A percentile compares a stretch with the other conserved stretches of the same genome.
phyloP scores from a whole-genome alignment of 768 basidiomycete species.

The Auriscalpium microsporum region DNA sequence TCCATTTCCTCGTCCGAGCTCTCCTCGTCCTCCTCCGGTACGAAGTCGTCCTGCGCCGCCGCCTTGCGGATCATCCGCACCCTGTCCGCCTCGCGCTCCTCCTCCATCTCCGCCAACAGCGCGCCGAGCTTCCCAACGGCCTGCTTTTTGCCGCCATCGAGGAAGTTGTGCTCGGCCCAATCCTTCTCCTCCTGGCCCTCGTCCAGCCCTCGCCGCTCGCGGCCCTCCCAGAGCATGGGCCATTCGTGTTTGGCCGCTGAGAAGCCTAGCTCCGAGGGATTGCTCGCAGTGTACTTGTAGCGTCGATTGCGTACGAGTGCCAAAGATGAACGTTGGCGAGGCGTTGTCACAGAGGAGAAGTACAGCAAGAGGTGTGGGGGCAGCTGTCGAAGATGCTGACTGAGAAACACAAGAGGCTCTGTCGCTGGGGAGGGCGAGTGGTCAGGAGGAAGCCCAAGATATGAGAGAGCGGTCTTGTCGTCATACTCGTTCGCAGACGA shows the following conservation, averaged over 20 bases:
- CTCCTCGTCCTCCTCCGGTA: slow-evolving; percentile 60
- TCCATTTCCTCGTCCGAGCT: slow-evolving; percentile 38
- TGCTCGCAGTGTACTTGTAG: slow-evolving; percentile 47
- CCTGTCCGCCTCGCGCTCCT: slow-evolving; percentile 65
- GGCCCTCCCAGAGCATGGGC: slow-evolving; percentile 62
- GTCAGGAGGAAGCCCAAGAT: slow-evolving; percentile 49
- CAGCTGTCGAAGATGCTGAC: slow-evolving; percentile 46
- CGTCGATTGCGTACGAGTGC: slow-evolving; percentile 66
- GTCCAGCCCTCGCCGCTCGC: slow-evolving; percentile 37
- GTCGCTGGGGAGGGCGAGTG: slow-evolving; percentile 52
- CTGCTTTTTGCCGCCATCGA: slow-evolving; percentile 41
- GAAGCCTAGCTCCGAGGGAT: slow-evolving; percentile 50
- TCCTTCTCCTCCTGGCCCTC: slow-evolving; percentile 57
- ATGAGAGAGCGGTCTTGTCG: slow-evolving; percentile 28
- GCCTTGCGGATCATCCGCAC: slow-evolving; percentile 38
- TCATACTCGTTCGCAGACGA: slow-evolving; percentile 7
- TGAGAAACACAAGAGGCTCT: slow-evolving; percentile 58
- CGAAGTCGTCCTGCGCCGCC: slow-evolving; percentile 32
- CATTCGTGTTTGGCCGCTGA: slow-evolving; percentile 45
- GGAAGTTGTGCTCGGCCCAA: slow-evolving; percentile 59
- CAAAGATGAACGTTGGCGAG: slow-evolving; percentile 59
- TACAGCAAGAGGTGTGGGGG: slow-evolving; percentile 52
- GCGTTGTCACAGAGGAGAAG: slow-evolving; percentile 38
- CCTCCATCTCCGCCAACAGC: slow-evolving; percentile 66
- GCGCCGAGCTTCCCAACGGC: slow-evolving; percentile 63